Conservation (phyloP, 2,329 filamentous ascomycete genomes). For the Aspergillus sp. region DNA sequence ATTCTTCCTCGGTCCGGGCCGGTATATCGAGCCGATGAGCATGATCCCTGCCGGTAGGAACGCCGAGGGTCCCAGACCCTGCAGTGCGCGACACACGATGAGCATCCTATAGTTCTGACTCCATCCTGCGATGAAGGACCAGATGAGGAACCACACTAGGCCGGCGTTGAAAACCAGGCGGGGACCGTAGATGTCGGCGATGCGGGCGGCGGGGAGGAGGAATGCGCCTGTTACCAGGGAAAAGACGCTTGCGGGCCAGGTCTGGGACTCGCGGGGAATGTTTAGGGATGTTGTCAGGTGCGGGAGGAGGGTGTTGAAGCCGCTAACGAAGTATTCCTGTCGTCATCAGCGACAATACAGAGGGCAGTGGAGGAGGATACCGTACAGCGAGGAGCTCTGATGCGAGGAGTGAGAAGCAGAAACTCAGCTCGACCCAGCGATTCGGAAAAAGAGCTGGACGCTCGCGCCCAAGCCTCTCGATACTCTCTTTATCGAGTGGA, state of each 20-base stretch:
- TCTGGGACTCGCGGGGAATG: constrained; percentile 13
- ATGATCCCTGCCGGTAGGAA: constrained; percentile 12
- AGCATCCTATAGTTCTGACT: constrained; percentile 17
- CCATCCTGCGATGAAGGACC: constrained; percentile 10
- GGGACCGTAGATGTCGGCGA: constrained; percentile 16
- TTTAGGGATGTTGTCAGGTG: constrained; percentile 7
- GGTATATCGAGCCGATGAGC: constrained; percentile 16
- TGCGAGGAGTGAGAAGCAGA: neutral
- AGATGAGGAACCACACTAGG: constrained; percentile 10
- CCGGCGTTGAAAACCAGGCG: constrained; percentile 12
- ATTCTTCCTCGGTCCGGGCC: constrained; percentile 16
- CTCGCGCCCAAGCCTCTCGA: constrained; percentile 3
- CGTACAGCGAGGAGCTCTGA: constrained; percentile 3
- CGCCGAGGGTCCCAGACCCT: constrained; percentile 13
- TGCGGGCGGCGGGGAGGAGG: constrained; percentile 11
- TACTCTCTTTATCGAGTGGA: neutral
- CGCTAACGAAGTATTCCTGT: constrained; percentile 11
- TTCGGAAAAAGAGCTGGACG: constrained; percentile 6
- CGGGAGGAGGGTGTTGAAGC: constrained; percentile 16
- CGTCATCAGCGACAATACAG: neutral
- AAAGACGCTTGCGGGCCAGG: constrained; percentile 19
- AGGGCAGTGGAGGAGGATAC: neutral
- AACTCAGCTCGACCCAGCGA: constrained; percentile 5
- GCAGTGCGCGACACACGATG: constrained; percentile 17
- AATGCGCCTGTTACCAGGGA: constrained; percentile 17